Evolutionary conservation across 371 early-diverging fungal genomes (phyloP), one percentile per base, ranked within the genome.

Genomic region (Massospora cicadina): DNA sequence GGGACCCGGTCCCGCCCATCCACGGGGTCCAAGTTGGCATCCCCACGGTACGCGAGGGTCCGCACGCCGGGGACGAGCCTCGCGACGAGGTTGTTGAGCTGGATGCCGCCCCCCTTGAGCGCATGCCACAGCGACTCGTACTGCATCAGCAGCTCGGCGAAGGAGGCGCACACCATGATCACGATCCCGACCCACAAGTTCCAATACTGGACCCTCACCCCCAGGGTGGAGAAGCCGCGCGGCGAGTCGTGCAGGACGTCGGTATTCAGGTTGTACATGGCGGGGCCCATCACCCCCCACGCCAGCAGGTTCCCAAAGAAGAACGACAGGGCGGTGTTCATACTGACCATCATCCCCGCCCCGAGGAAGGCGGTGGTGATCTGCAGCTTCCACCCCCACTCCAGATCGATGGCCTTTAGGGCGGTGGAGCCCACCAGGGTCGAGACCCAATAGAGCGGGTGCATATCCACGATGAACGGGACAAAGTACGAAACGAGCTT

Each of bases 151-250:
- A 86, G 71, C 72, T 86, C 85, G 17, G 82, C 69, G 64, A 86
- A 80, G n/a, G 82, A 73, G 54, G 81, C 69, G 32, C 79, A 69
- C 54, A 83, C 77, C 82, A 87, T 84, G 31, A 86, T 72, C 3
- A 81, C 77, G 67, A 87, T 80, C 70, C 88, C 88, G 25, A 85
- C 85, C 86, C 83, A 82, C 31, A 82, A 68, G 71, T 78, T 81
- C 80, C 80, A 80, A 28, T 71, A 74, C 60, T 79, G 77, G 26
- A 76, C 74, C 43, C 76, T 73, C 53, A 69, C 71, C 54, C 74
- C 73, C 2, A 55, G 63, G 1, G 26, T 12, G 21, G 66, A 68
- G 68, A 79, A 79, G 55, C 80, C 77, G 33, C 63, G 66, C 67
- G 67, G 78, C 71, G 63, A 65, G 66, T 7, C 81, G 79, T 33